A percentile compares a stretch with the other conserved stretches of the same genome.
These are phyloP conservation scores for Hylodesmum podocarpum DNA, from an alignment of 306 rosid genomes.

Conservation along the genomic window DNA sequence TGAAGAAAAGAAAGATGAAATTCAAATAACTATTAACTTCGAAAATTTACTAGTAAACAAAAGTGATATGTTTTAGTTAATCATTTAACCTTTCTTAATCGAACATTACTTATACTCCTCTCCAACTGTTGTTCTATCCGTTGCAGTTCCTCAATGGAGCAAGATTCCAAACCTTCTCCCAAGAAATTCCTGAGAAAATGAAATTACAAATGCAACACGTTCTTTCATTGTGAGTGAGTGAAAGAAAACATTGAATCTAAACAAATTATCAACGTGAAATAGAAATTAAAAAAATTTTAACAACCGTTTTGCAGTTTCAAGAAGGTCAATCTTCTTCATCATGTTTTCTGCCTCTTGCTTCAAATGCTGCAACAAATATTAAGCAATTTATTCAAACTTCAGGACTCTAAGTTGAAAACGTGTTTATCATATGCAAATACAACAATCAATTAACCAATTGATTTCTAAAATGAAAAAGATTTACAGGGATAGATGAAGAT, in stretches of 20 bases:
- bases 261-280: not conserved
- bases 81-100: conserved; percentile 64
- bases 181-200: conserved; percentile 53
- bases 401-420: not conserved
- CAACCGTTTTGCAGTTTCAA: conserved; percentile 80
- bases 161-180: conserved; percentile 67
- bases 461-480: not conserved
- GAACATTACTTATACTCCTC: conserved; percentile 53
- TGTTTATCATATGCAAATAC: not conserved
- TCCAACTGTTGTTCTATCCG: conserved; percentile 67
- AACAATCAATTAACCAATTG: not conserved
- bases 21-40: not conserved
- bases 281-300: not conserved
- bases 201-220: not conserved
- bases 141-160: conserved; percentile 67
- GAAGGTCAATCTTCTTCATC: conserved; percentile 69
- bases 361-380: conserved; percentile 56
- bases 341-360: conserved; percentile 61
- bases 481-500: not conserved
- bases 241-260: not conserved
- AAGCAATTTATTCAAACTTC: conserved; percentile 10
- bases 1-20: conserved; percentile 31
- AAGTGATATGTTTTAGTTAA: not conserved
- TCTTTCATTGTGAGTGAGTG: not conserved
- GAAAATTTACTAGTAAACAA: not conserved